Conservation (phyloP, 345 rosid species). For the Microcos paniculata region DNA sequence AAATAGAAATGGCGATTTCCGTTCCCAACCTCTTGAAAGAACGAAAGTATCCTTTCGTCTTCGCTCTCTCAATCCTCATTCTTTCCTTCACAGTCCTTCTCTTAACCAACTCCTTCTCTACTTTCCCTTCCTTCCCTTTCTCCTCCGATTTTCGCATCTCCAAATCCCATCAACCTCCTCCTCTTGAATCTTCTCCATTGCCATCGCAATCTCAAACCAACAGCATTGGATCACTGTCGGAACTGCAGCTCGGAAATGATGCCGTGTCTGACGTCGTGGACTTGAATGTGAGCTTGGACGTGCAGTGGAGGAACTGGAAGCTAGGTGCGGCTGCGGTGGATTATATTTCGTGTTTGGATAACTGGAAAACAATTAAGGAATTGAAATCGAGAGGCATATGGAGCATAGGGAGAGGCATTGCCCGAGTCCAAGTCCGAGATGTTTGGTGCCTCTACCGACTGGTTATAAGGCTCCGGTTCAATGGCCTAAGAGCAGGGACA, state of each 20-base stretch:
- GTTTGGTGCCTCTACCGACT: conserved; percentile 69
- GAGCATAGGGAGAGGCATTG: conserved; percentile 93
- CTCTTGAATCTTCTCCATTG: too few species aligned
- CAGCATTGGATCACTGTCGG: not conserved
- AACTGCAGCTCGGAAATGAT: not conserved
- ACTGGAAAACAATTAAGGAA: conserved; percentile 52
- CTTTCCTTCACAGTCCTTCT: conserved; percentile 39
- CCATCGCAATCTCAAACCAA: not conserved
- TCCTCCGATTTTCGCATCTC: conserved; percentile 31
- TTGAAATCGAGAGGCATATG: conserved; percentile 73
- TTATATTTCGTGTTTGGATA: conserved; percentile 84
- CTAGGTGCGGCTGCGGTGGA: conserved; percentile 54
- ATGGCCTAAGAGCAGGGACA: conserved; percentile 97
- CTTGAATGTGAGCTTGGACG: conserved; percentile 14
- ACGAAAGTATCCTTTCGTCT: conserved; percentile 44
- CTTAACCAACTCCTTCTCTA: conserved; percentile 26
- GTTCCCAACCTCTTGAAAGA: conserved; percentile 46
- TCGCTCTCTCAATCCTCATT: conserved; percentile 43
- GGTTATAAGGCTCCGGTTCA: conserved; percentile 68
- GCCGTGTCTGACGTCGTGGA: conserved; percentile 4
- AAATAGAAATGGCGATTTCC: conserved; percentile 61
- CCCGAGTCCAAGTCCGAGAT: conserved; percentile 59
- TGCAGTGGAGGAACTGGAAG: conserved; percentile 54
- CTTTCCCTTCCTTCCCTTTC: conserved; percentile 34
- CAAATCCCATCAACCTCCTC: not conserved